phyloP scores from a whole-genome alignment of 768 basidiomycete species.

The Agaricus blazei region DNA sequence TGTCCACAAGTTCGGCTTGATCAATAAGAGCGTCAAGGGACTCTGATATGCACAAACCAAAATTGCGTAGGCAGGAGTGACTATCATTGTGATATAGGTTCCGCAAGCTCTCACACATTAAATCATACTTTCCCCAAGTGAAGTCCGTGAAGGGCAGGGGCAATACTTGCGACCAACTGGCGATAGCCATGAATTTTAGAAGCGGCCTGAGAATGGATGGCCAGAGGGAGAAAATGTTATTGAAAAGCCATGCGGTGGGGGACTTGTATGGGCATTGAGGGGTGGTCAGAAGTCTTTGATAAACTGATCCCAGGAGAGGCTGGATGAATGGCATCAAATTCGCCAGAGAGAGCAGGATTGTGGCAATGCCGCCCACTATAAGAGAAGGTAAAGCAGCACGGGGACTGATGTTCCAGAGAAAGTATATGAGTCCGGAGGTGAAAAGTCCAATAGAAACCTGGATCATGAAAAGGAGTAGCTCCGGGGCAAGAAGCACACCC shows the following conservation, averaged over 20 bases:
- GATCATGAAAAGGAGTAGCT: not conserved
- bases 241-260: conserved; percentile 2
- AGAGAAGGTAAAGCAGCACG: not conserved
- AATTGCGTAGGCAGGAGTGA: too few relatives aligned
- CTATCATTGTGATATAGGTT: too few relatives aligned
- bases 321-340: conserved; percentile 6
- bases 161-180: not conserved
- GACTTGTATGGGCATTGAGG: conserved; percentile 9
- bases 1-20: too few relatives aligned
- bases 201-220: not conserved
- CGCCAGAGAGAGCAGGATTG: not conserved
- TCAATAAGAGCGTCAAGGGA: too few relatives aligned
- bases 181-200: not conserved
- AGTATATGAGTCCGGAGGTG: conserved; percentile 1
- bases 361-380: conserved; percentile 1
- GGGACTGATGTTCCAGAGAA: not conserved
- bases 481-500: not conserved
- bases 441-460: conserved; percentile 7
- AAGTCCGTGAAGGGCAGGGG: not conserved
- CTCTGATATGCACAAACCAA: too few relatives aligned
- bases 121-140: not conserved
- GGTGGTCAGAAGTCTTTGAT: not conserved
- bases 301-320: not conserved
- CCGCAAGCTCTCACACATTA: too few relatives aligned
- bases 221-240: not conserved